Evolutionary conservation across 2,329 filamentous ascomycete genomes (phyloP), one percentile per base, ranked within the genome.

Genomic region (Pyrenophora tritici-repentis): DNA sequence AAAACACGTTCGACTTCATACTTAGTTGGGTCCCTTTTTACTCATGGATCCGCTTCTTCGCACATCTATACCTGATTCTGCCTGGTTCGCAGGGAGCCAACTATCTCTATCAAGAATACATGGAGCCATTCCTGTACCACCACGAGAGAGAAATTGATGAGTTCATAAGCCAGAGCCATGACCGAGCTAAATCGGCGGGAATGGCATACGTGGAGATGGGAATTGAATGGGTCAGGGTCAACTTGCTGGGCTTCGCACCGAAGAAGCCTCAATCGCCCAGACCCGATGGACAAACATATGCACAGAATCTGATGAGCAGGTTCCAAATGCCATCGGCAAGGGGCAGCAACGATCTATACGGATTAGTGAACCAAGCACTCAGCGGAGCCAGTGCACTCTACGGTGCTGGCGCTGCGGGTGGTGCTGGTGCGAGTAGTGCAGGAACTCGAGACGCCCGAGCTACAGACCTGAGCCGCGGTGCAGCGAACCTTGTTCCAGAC

Each of bases 51-150:
- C 91, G 94, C 59, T 84, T 97, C 47, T 79, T 87, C 69, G 88
- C 94, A 76, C 86, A 97, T 70, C 85, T 94, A 61, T 99, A 97
- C 78, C 89, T 99, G 56, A 91, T 97, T 67, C 85, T 96, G n/a
- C 94, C 93, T 0, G 93, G 96, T 74, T 94, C 91, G n/a, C 93
- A 97, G 72, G 94, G 94, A 72, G 91, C 92, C 50, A 88, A 89
- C 55, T 78, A 88, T 65, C 80, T 97, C 58, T 99, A 97, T 79
- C 85, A 91, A 68, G 82, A 86, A 55, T 86, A 94, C 73, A 81
- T 97, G 54, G 88, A 96, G 73, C 93, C 93, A 0, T 96, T 93
- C 78, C 86, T 99, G 42, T 81, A 86, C 66, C 83, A 91, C 55
- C 93, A 99, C 74, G 94, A 97, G 75, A 75, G 81, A 36, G 85